Evolutionary conservation across 208 protist genomes (phyloP).

Genomic region (Trypanosoma theileri): DNA sequence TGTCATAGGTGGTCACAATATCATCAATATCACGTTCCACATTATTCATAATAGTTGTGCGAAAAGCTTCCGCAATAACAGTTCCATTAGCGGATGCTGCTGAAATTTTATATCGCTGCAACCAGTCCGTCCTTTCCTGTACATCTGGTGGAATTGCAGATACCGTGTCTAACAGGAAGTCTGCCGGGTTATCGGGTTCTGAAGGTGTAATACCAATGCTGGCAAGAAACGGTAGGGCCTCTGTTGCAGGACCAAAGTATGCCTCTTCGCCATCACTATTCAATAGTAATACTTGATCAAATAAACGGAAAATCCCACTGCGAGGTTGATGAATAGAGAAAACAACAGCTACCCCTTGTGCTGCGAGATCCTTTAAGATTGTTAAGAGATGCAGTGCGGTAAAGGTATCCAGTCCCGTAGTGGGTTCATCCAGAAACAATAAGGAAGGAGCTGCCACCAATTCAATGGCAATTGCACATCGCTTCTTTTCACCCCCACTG

Average conservation of each 20-base stretch:
- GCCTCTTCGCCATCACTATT: constrained; percentile 70
- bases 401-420: constrained; percentile 86
- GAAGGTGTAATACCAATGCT: constrained; percentile 43
- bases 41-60: constrained; percentile 26
- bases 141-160: constrained; percentile 32
- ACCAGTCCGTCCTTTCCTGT: constrained; percentile 4
- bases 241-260: constrained; percentile 72
- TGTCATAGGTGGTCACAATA: not conserved
- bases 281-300: constrained; percentile 81
- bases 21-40: constrained; percentile 27
- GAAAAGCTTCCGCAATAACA: constrained; percentile 53
- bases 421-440: constrained; percentile 81
- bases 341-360: constrained; percentile 47
- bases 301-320: constrained; percentile 51
- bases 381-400: constrained; percentile 61
- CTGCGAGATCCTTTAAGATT: constrained; percentile 46
- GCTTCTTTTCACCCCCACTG: constrained; percentile 79
- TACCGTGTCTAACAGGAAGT: constrained; percentile 78
- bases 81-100: constrained; percentile 21
- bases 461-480: constrained; percentile 64
- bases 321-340: constrained; percentile 82
- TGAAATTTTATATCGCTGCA: not conserved
- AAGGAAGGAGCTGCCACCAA: constrained; percentile 60
- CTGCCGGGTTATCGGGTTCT: constrained; percentile 70
- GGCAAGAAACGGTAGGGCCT: constrained; percentile 62